phyloP scores from a whole-genome alignment of 306 rosid genomes.

The Urtica urens region DNA sequence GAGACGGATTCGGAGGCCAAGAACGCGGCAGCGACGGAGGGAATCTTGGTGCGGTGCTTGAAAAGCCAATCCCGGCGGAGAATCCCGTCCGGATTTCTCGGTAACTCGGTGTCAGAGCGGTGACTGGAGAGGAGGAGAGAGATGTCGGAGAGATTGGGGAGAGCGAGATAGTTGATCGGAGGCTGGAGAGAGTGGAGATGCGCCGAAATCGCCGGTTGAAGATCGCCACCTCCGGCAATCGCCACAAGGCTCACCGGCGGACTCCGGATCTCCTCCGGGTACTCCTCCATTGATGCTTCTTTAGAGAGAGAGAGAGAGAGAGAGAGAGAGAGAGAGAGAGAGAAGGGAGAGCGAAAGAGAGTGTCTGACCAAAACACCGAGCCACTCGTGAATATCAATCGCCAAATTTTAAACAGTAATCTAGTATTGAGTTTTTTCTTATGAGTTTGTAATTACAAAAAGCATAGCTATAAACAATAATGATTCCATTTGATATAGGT shows the following conservation, averaged over 20 bases:
- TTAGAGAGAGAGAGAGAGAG: no score
- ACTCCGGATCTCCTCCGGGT: constrained; percentile 81
- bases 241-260: constrained; percentile 76
- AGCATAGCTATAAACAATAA: no score
- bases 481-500: no score
- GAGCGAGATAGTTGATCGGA: constrained; percentile 82
- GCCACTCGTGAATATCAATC: no score
- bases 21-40: constrained; percentile 58
- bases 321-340: no score
- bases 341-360: no score
- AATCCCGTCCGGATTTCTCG: constrained; percentile 26
- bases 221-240: constrained; percentile 65
- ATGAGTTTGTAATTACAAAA: no score
- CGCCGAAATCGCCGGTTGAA: constrained; percentile 45
- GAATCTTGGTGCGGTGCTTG: constrained; percentile 80
- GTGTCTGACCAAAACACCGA: no score
- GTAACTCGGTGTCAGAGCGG: constrained; percentile 10
- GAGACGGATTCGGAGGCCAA: constrained; percentile 47
- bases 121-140: constrained; percentile 28
- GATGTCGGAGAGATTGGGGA: constrained; percentile 69
- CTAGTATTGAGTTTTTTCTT: no score
- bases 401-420: no score
- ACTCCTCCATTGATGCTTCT: constrained; percentile 50
- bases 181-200: constrained; percentile 62
- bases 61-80: constrained; percentile 69